phyloP scores from a whole-genome alignment of 2,329 filamentous ascomycete genomes.

The Alternaria panax region DNA sequence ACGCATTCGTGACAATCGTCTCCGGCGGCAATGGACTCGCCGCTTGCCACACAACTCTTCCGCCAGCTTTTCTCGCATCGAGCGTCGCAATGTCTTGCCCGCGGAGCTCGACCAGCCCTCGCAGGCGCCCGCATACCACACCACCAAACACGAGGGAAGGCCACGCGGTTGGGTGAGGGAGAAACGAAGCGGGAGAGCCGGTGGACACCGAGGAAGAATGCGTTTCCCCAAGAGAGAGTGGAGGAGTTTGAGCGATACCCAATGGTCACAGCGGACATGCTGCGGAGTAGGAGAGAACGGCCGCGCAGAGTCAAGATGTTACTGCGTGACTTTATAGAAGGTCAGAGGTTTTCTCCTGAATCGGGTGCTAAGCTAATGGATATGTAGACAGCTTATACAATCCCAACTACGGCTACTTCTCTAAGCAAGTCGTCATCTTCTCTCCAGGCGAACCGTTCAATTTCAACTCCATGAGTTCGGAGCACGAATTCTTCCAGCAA shows the following conservation, averaged over 20 bases:
- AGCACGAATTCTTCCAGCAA: constrained; percentile 80
- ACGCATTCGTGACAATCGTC: constrained; percentile 13
- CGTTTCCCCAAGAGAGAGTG: constrained; percentile 77
- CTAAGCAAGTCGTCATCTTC: constrained; percentile 96
- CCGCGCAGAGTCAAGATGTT: constrained; percentile 95
- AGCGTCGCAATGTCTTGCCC: constrained; percentile 62
- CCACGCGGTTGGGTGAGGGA: constrained; percentile 37
- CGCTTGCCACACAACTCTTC: constrained; percentile 78
- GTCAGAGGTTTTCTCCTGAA: constrained; percentile 53
- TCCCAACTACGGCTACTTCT: constrained; percentile 93
- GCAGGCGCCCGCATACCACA: constrained; percentile 49
- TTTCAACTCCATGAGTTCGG: constrained; percentile 81
- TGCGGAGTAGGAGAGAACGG: constrained; percentile 75
- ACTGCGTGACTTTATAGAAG: constrained; percentile 96
- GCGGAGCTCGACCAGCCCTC: constrained; percentile 47
- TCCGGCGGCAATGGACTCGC: constrained; percentile 76
- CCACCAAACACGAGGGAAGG: constrained; percentile 41
- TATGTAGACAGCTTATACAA: constrained; percentile 83
- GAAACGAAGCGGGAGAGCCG: constrained; percentile 67
- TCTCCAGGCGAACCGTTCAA: constrained; percentile 89
- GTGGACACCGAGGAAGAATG: constrained; percentile 85
- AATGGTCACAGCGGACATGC: constrained; percentile 80
- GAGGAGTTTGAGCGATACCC: constrained; percentile 85
- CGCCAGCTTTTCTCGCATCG: constrained; percentile 83
- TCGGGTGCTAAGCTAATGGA: background rate